These are phyloP conservation scores for Ogataea sp. DNA, from an alignment of 805 yeast genomes.

Conservation along the genomic window DNA sequence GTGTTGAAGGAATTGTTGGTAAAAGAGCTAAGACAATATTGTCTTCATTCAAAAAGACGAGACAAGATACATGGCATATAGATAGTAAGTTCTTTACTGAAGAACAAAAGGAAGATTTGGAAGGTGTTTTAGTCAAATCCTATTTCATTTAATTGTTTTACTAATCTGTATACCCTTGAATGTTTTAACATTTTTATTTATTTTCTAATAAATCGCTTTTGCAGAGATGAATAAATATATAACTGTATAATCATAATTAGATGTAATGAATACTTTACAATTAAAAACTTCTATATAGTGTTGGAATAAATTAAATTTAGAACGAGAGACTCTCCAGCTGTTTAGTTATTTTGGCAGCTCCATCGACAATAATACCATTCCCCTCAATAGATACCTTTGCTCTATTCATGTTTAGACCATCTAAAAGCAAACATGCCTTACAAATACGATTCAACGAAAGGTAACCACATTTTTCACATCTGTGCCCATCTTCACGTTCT, in stretches of 20 bases:
- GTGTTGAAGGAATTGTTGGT: conserved; percentile 73
- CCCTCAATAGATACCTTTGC: conserved; percentile 56
- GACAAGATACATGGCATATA: conserved; percentile 95
- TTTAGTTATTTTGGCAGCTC: conserved; percentile 56
- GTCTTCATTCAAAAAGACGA: conserved; percentile 79
- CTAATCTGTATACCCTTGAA: too few species aligned
- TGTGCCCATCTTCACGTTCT: conserved; percentile 44
- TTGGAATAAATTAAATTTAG: background rate
- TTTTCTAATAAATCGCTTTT: background rate
- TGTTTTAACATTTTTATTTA: background rate
- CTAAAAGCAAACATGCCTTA: conserved; percentile 85
- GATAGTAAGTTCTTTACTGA: conserved; percentile 68
- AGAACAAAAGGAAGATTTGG: conserved; percentile 81
- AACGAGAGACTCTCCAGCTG: conserved; percentile 48
- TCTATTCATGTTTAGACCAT: conserved; percentile 72
- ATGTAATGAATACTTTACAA: too few species aligned
- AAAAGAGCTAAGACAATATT: conserved; percentile 74
- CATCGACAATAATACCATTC: conserved; percentile 39
- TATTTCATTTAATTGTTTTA: conserved; percentile 63
- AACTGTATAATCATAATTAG: too few species aligned
- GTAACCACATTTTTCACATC: conserved; percentile 88
- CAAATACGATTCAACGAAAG: conserved; percentile 82
- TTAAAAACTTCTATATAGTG: too few species aligned
- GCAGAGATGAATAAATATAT: background rate
- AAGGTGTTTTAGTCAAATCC: conserved; percentile 90